Evolutionary conservation across 1,139 yeast species (phyloP).

Genomic region (Magnusiomyces magnusii): DNA sequence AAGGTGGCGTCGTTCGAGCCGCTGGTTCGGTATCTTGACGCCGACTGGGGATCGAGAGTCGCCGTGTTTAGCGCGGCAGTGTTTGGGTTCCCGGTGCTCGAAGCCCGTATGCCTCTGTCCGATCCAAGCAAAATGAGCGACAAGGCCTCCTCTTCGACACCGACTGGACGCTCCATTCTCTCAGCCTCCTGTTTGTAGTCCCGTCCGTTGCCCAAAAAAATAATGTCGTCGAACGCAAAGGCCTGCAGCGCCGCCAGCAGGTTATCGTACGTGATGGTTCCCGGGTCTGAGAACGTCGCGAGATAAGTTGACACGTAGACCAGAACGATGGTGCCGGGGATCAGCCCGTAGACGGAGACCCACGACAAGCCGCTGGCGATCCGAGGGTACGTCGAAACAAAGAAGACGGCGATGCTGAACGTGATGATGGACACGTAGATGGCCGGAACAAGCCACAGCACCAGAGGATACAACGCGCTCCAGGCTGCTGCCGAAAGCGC

Average conservation of each 20-base stretch:
- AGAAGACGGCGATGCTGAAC: slow-evolving; percentile 44
- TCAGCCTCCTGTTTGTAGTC: not conserved
- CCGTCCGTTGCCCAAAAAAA: slow-evolving; percentile 7
- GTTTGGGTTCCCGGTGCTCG: too few relatives aligned
- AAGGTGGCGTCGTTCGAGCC: not conserved
- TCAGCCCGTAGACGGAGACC: not conserved
- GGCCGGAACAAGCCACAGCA: slow-evolving; percentile 39
- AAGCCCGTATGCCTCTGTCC: too few relatives aligned
- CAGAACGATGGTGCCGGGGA: slow-evolving; percentile 23
- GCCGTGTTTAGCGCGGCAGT: too few relatives aligned
- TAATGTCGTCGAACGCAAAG: slow-evolving; percentile 46
- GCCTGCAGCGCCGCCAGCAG: slow-evolving; percentile 24
- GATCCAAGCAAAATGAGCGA: too few relatives aligned
- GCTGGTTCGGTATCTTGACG: too few relatives aligned
- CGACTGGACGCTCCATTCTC: too few relatives aligned
- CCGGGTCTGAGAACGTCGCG: slow-evolving; percentile 53
- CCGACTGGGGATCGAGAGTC: too few relatives aligned
- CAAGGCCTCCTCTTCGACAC: not conserved
- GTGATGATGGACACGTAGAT: slow-evolving; percentile 42
- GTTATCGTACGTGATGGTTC: slow-evolving; percentile 33
- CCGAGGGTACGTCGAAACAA: slow-evolving; percentile 35
- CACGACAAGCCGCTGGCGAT: slow-evolving; percentile 22
- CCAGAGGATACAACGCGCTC: slow-evolving; percentile 6
- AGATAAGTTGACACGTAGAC: slow-evolving; percentile 40
- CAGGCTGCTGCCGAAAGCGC: not conserved